These are phyloP conservation scores for Alternaria triticimaculans DNA, from an alignment of 2,329 filamentous ascomycete genomes.

Conservation along the genomic window DNA sequence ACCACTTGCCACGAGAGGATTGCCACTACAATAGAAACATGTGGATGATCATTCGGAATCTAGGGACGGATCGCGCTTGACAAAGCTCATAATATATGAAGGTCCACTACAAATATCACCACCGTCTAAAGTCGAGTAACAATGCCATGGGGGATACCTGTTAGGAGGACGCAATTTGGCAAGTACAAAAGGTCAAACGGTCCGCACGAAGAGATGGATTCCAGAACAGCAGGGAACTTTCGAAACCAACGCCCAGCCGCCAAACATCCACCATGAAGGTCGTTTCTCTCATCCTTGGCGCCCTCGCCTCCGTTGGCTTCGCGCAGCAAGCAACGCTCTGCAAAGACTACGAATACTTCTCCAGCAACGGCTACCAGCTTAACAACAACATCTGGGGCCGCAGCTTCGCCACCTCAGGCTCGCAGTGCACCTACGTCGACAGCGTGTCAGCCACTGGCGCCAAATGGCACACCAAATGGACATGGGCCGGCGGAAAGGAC, in stretches of 20 bases:
- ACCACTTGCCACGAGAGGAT: background rate
- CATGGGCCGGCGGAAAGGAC: slow-evolving; percentile 26
- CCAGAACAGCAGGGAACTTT: background rate
- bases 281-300: slow-evolving; percentile 8
- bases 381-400: slow-evolving; percentile 37
- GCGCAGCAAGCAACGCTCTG: slow-evolving; percentile 21
- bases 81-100: slow-evolving; percentile 6
- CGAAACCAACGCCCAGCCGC: background rate
- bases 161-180: background rate
- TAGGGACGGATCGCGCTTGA: slow-evolving; percentile 12
- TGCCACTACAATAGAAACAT: background rate
- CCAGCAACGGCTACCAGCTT: slow-evolving; percentile 30
- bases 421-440: slow-evolving; percentile 29
- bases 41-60: slow-evolving; percentile 7
- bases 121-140: slow-evolving; percentile 9
- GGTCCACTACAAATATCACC: slow-evolving; percentile 4
- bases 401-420: slow-evolving; percentile 16
- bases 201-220: background rate
- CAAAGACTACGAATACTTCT: slow-evolving; percentile 26
- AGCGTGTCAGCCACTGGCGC: slow-evolving; percentile 21
- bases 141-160: background rate
- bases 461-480: slow-evolving; percentile 26
- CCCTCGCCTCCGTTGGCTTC: slow-evolving; percentile 2
- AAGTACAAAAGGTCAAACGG: slow-evolving; percentile 6
- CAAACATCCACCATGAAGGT: slow-evolving; percentile 8